Conservation (phyloP, 2,329 filamentous ascomycete species). For the Alternaria triticimaculans region DNA sequence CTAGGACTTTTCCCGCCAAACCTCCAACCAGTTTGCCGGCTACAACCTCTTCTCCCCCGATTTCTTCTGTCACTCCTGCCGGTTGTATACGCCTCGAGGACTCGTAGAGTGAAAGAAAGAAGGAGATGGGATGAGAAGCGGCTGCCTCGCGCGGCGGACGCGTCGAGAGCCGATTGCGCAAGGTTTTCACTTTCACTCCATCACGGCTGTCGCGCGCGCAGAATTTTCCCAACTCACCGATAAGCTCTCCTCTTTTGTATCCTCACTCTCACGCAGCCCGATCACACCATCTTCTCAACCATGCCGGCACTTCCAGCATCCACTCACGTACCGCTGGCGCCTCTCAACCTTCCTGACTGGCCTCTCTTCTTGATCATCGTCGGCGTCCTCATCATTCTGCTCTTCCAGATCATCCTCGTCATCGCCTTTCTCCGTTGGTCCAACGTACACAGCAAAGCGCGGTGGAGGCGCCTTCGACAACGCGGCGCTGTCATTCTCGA, state of each 20-base stretch:
- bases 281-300: background rate
- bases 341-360: conserved; percentile 2
- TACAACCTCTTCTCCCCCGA: too few relatives aligned
- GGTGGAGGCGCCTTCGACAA: conserved; percentile 14
- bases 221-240: too few relatives aligned
- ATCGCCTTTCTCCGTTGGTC: conserved; percentile 1
- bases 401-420: conserved; percentile 1
- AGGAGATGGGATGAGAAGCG: too few relatives aligned
- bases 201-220: too few relatives aligned
- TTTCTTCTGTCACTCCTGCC: too few relatives aligned
- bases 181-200: too few relatives aligned
- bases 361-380: conserved; percentile 5
- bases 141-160: too few relatives aligned
- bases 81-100: too few relatives aligned
- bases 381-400: conserved; percentile 3
- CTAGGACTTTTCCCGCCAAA: too few relatives aligned
- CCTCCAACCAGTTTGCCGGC: too few relatives aligned
- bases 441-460: conserved; percentile 15
- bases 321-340: background rate
- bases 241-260: background rate
- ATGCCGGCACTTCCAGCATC: background rate
- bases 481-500: conserved; percentile 20
- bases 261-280: background rate
- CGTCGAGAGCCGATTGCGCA: too few relatives aligned
- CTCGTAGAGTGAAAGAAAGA: too few relatives aligned